These are phyloP conservation scores for Grammothele lineata DNA, from an alignment of 768 basidiomycete species.

Conservation along the genomic window DNA sequence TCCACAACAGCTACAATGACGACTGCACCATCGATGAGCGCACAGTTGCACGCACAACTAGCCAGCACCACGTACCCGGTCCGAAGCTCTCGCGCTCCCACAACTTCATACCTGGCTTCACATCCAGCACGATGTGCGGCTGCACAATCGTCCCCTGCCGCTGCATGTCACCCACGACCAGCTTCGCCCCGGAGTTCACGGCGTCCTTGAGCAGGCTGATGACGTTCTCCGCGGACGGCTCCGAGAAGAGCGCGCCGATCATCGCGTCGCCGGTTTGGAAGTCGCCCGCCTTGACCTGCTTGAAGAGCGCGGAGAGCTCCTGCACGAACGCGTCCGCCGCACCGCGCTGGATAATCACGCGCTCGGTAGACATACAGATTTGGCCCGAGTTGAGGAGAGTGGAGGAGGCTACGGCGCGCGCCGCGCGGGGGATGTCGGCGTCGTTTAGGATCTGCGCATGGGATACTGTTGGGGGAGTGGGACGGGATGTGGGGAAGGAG, in stretches of 20 bases:
- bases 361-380: conserved; percentile 57
- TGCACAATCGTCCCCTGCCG: conserved; percentile 40
- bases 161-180: conserved; percentile 40
- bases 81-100: conserved; percentile 64
- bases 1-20: conserved; percentile 42
- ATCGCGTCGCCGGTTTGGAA: conserved; percentile 23
- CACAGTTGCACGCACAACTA: background rate
- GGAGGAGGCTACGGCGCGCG: conserved; percentile 42
- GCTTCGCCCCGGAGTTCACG: conserved; percentile 38
- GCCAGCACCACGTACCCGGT: conserved; percentile 37
- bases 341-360: conserved; percentile 47
- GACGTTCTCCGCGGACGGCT: conserved; percentile 42
- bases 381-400: conserved; percentile 48
- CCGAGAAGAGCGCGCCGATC: conserved; percentile 40
- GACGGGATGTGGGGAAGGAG: no score
- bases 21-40: conserved; percentile 25
- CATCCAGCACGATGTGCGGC: conserved; percentile 47
- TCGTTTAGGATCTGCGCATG: conserved; percentile 41
- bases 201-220: conserved; percentile 43
- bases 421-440: conserved; percentile 50
- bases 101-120: conserved; percentile 44
- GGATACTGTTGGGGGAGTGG: no score
- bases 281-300: conserved; percentile 38
- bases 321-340: conserved; percentile 34
- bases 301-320: conserved; percentile 30